Percentiles rank a stretch among this genome's conserved stretches.
Evolutionary conservation across 2,329 filamentous ascomycete genomes (phyloP).

Genomic region (Fusarium falciforme): DNA sequence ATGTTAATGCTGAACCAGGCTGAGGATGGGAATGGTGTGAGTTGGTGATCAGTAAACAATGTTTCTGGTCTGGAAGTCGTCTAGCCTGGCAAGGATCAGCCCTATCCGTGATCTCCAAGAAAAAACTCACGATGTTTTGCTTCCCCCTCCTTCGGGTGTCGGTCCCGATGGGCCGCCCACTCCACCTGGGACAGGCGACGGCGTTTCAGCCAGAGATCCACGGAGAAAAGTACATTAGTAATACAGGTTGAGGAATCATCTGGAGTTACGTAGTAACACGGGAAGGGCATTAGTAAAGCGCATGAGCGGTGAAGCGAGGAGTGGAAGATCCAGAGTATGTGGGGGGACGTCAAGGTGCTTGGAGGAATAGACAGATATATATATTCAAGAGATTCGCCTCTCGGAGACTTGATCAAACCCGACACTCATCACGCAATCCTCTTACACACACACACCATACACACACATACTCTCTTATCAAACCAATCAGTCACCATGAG

Average conservation of each 20-base stretch:
- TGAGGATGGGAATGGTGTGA: not conserved
- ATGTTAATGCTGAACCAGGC: not conserved
- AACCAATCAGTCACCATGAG: slow-evolving; percentile 34
- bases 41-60: not conserved
- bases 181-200: not conserved
- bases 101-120: not conserved
- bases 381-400: slow-evolving; percentile 18
- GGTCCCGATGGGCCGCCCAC: slow-evolving; percentile 18
- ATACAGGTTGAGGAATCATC: slow-evolving; percentile 6
- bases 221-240: slow-evolving; percentile 23
- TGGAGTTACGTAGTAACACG: not conserved
- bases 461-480: not conserved
- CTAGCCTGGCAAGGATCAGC: not conserved
- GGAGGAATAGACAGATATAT: slow-evolving; percentile 9
- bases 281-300: slow-evolving; percentile 17
- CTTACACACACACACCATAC: slow-evolving; percentile 19
- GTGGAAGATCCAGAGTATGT: not conserved
- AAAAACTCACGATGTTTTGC: not conserved
- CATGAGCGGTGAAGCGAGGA: slow-evolving; percentile 20
- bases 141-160: slow-evolving; percentile 14
- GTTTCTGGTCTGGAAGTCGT: too few species aligned
- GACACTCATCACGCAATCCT: slow-evolving; percentile 34
- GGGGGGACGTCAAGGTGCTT: not conserved
- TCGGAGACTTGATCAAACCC: not conserved
- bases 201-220: not conserved